Evolutionary conservation across 2,329 filamentous ascomycete genomes (phyloP).

Genomic region (Blastomyces gilchristii): DNA sequence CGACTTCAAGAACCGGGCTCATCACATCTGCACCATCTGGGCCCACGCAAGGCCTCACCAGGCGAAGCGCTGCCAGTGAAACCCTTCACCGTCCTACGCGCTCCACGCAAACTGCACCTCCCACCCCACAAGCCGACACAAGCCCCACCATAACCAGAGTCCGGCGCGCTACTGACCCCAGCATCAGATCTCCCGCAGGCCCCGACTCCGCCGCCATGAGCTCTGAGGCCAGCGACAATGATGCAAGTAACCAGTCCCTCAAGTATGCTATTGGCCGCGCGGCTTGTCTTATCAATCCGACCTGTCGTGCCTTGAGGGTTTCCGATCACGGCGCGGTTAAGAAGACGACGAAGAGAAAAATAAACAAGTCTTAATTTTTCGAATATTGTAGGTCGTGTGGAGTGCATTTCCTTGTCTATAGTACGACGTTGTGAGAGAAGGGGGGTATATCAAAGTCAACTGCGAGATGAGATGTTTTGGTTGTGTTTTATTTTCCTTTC

Average conservation of each 20-base stretch:
- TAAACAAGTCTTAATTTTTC: neutral
- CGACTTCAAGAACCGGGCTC: neutral
- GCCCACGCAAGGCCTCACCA: neutral
- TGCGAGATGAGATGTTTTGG: neutral
- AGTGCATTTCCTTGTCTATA: neutral
- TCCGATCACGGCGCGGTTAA: conserved; percentile 3
- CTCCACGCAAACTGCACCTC: neutral
- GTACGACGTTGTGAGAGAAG: neutral
- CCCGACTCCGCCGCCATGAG: neutral
- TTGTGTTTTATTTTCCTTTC: neutral
- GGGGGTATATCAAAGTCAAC: neutral
- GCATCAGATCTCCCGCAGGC: neutral
- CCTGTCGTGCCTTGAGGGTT: neutral
- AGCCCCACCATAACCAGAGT: neutral
- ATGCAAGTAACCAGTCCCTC: neutral
- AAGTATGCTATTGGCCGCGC: neutral
- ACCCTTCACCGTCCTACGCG: neutral
- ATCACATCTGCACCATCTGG: neutral
- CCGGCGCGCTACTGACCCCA: neutral
- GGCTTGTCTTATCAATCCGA: neutral
- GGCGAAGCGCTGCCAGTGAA: neutral
- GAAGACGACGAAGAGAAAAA: conserved; percentile 2
- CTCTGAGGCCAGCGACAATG: neutral
- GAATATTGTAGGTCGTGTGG: neutral
- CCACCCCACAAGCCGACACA: neutral